Evolutionary conservation across 139 green algal genomes (phyloP), one percentile per base, ranked within the genome.

Genomic region (Bryopsis sp.): DNA sequence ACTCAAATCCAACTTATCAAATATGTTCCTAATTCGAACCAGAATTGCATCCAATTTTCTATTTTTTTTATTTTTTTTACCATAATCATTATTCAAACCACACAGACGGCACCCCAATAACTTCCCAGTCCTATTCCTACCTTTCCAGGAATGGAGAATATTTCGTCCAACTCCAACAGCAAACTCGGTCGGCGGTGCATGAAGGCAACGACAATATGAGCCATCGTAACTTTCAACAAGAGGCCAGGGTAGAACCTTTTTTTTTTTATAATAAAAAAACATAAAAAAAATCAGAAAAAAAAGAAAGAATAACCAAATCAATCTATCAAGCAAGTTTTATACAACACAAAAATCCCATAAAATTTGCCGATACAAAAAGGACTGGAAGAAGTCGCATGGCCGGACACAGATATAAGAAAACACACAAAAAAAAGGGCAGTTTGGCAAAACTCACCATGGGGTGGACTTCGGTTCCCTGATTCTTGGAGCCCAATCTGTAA

Each of bases 151-250:
- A 67, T 24, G 19, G 29, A 39, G 24, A 67, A 47, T 47, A 67
- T 67, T 8, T 26, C 15, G 35, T 67, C 59, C 19, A 67, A 11
- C 5, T 11, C 77, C 43, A 67, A 62, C 22, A 91, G 11, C 36
- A 82, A 80, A 11, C 59, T 61, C 0, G 84, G 86, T 67, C 78
- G 71, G 1, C 80, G 76, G 33, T 80, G 69, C 8, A 70, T 34
- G 68, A 88, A 89, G 34, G 82, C 86, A 36, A 73, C 47, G 3
- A 91, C 71, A 26, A 92, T 66, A 34, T 89, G 81, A 0, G 74
- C 86, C 19, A 78, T 34, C 0, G 76, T 74, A 0, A 78, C 81
- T 15, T 50, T 60, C 68, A 85, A 57, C 63, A 86, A 65, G 34
- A 89, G 26, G 1, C 74, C 82, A 6, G 74, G 67, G 43, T 77